Evolutionary conservation across 192 early-diverging fungal genomes (phyloP).

Genomic region (Coemansia sp.): DNA sequence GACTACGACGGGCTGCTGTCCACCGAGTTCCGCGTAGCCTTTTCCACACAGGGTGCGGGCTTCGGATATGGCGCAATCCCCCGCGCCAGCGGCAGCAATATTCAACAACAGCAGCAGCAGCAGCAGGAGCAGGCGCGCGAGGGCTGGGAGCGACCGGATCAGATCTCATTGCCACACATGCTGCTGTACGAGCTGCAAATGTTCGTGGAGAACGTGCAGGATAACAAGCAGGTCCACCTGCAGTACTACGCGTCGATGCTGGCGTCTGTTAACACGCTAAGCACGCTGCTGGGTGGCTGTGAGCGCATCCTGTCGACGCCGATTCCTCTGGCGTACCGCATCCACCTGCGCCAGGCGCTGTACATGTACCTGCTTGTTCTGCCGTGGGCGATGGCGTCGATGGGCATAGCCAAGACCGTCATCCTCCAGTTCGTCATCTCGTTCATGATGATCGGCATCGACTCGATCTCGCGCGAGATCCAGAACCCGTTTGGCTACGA

Average conservation of each 20-base stretch:
- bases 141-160: constrained; percentile 35
- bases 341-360: constrained; percentile 83
- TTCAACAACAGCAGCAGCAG: neutral
- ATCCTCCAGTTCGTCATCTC: constrained; percentile 65
- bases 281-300: constrained; percentile 64
- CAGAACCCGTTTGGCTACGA: constrained; percentile 92
- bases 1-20: constrained; percentile 67
- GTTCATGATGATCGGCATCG: constrained; percentile 82
- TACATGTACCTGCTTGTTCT: constrained; percentile 72
- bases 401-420: constrained; percentile 61
- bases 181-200: constrained; percentile 63
- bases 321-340: constrained; percentile 85
- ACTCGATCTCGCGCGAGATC: constrained; percentile 82
- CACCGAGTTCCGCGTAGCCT: constrained; percentile 47
- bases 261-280: constrained; percentile 53
- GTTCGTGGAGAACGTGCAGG: constrained; percentile 55
- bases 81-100: neutral
- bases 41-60: constrained; percentile 23
- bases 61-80: constrained; percentile 41
- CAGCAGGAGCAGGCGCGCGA: constrained; percentile 14
- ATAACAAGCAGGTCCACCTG: constrained; percentile 40
- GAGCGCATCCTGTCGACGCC: constrained; percentile 86
- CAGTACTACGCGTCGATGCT: constrained; percentile 55
- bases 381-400: constrained; percentile 76
- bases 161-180: constrained; percentile 55